Conservation (phyloP, 768 basidiomycete species). For the Tricholoma hemisulphureum region DNA sequence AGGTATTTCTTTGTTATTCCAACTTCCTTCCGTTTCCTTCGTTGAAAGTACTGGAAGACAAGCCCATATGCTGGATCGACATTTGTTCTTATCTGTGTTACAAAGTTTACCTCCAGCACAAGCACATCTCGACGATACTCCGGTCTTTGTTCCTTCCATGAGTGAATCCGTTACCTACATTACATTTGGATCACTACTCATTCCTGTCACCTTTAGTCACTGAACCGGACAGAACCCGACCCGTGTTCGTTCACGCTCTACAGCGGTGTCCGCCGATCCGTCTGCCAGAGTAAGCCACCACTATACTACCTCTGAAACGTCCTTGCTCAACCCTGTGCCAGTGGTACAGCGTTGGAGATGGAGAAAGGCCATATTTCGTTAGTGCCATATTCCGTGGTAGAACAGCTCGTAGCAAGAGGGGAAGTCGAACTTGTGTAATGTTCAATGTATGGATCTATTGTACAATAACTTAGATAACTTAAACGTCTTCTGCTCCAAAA, state of each 20-base stretch:
- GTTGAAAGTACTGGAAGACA: conserved; percentile 47
- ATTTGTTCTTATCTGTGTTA: conserved; percentile 78
- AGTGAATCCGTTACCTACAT: conserved; percentile 38
- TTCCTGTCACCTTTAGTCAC: conserved; percentile 50
- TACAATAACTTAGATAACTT: conserved; percentile 14
- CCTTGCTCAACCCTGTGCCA: conserved; percentile 8
- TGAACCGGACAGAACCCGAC: conserved; percentile 68
- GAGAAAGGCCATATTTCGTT: conserved; percentile 80
- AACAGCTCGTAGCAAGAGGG: conserved; percentile 68
- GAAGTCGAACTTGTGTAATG: conserved; percentile 73
- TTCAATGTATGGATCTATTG: conserved; percentile 14
- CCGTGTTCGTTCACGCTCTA: conserved; percentile 82
- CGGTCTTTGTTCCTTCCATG: conserved; percentile 74
- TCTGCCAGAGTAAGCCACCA: conserved; percentile 61
- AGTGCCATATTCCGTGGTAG: conserved; percentile 72
- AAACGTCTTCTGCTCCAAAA: background rate
- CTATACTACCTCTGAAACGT: background rate
- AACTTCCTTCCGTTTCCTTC: background rate
- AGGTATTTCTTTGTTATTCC: conserved; percentile 38
- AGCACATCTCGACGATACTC: conserved; percentile 71
- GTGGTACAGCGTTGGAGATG: conserved; percentile 73
- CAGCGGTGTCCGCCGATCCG: conserved; percentile 63
- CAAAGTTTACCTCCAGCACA: conserved; percentile 79
- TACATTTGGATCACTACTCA: background rate
- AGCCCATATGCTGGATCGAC: conserved; percentile 70